phyloP scores from a whole-genome alignment of 805 yeast genomes.

The Maudiozyma saulgeensis region DNA sequence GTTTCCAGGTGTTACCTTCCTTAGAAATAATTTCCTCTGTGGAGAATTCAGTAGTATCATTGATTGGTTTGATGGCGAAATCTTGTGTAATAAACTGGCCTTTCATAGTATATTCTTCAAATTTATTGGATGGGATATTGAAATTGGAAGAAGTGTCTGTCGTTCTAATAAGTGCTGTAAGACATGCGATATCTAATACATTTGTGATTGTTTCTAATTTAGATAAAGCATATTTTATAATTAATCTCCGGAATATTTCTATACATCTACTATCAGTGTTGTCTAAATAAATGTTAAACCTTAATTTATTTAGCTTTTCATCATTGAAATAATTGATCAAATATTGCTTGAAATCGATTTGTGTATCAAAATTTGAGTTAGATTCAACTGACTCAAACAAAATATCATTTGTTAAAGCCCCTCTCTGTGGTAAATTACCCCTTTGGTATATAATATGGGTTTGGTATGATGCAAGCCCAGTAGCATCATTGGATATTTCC shows the following conservation, averaged over 20 bases:
- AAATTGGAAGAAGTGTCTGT: slow-evolving; percentile 2
- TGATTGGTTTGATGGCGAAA: slow-evolving; percentile 9
- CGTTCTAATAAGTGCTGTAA: slow-evolving; percentile 14
- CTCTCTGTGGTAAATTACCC: slow-evolving; percentile 11
- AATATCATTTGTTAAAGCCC: background rate
- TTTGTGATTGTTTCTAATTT: slow-evolving; percentile 13
- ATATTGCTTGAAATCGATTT: slow-evolving; percentile 14
- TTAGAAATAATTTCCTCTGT: slow-evolving; percentile 16
- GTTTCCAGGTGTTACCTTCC: slow-evolving; percentile 29
- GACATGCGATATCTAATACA: slow-evolving; percentile 20
- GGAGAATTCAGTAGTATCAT: slow-evolving; percentile 1
- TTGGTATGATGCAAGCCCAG: slow-evolving; percentile 29
- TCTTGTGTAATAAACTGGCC: slow-evolving; percentile 24
- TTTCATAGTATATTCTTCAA: slow-evolving; percentile 9
- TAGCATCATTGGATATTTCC: slow-evolving; percentile 17
- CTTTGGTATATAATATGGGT: slow-evolving; percentile 21
- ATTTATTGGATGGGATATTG: background rate
- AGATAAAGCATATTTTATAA: slow-evolving; percentile 20
- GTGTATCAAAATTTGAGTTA: slow-evolving; percentile 5
- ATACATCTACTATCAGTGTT: slow-evolving; percentile 10
- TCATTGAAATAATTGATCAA: slow-evolving; percentile 12
- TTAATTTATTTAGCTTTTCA: slow-evolving; percentile 11
- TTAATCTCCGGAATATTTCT: slow-evolving; percentile 13
- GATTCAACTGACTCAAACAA: background rate
- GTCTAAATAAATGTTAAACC: slow-evolving; percentile 17